Conservation (phyloP, 768 basidiomycete genomes). For the Paxillus rubicundulus region DNA sequence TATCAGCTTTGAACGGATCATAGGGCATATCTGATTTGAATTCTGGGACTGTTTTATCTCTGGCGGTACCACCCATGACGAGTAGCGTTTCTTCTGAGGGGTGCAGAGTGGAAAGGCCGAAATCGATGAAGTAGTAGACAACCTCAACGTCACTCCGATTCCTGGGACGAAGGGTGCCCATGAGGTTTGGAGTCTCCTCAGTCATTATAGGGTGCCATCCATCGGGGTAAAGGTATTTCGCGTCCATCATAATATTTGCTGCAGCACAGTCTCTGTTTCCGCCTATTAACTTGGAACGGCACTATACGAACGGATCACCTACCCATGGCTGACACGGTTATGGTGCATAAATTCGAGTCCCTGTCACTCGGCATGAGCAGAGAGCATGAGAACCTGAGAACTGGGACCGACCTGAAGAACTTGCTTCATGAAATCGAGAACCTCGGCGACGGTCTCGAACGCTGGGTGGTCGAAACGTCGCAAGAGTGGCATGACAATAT, state of each 20-base stretch:
- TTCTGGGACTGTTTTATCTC: too few species aligned
- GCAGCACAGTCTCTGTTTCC: slow-evolving; percentile 21
- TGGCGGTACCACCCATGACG: slow-evolving; percentile 10
- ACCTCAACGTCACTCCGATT: slow-evolving; percentile 26
- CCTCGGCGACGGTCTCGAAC: slow-evolving; percentile 25
- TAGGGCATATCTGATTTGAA: slow-evolving; percentile 18
- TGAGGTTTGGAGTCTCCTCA: slow-evolving; percentile 11
- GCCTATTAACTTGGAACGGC: slow-evolving; percentile 1
- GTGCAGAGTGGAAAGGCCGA: slow-evolving; percentile 33
- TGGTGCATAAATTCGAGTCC: slow-evolving; percentile 37
- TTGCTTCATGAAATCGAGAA: slow-evolving; percentile 28
- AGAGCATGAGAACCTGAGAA: rapidly evolving
- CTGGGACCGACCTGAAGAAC: slow-evolving; percentile 18
- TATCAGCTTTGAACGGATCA: slow-evolving; percentile 31
- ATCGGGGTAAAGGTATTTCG: slow-evolving; percentile 21
- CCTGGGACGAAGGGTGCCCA: slow-evolving; percentile 13
- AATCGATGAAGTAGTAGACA: slow-evolving; percentile 35
- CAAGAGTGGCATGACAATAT: slow-evolving; percentile 30
- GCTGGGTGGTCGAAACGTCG: slow-evolving; percentile 21
- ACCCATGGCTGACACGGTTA: slow-evolving; percentile 36
- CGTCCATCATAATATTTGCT: slow-evolving; percentile 35
- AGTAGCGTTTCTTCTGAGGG: slow-evolving; percentile 1
- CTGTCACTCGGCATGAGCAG: slow-evolving; percentile 12
- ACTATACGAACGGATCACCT: background rate
- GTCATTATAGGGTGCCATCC: slow-evolving; percentile 24